Conservation (phyloP, 1,284 basidiomycete genomes). For the Rhodotorula sp. region DNA sequence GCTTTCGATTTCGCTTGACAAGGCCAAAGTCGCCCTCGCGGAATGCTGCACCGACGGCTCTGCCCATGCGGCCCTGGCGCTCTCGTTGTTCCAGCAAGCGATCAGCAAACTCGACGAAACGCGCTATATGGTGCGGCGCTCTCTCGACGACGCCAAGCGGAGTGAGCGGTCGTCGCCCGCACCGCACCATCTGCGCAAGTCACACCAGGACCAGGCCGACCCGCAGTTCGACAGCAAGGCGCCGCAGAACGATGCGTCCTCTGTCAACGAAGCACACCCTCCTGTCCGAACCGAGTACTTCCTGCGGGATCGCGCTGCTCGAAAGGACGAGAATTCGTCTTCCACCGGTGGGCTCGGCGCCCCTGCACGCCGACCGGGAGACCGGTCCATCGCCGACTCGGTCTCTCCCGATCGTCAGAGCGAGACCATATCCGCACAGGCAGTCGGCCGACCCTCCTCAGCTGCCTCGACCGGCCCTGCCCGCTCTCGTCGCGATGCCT, state of each 20-base stretch:
- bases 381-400: too few relatives aligned
- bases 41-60: constrained; percentile 5
- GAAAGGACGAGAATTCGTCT: too few relatives aligned
- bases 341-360: too few relatives aligned
- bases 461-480: too few relatives aligned
- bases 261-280: not conserved
- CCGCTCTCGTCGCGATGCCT: too few relatives aligned
- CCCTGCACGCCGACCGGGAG: too few relatives aligned
- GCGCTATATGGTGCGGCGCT: not conserved
- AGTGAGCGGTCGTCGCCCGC: not conserved
- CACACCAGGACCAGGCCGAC: too few relatives aligned
- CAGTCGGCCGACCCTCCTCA: too few relatives aligned
- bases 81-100: not conserved
- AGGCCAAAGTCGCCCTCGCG: constrained; percentile 17
- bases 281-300: too few relatives aligned
- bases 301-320: too few relatives aligned
- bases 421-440: too few relatives aligned
- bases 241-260: not conserved
- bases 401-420: too few relatives aligned
- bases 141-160: not conserved
- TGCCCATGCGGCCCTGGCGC: not conserved
- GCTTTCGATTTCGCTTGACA: constrained; percentile 12
- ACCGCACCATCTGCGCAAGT: not conserved
- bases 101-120: not conserved
- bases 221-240: not conserved